Evolutionary conservation across 2,329 filamentous ascomycete genomes (phyloP).

Genomic region (Plenodomus biglobosus): DNA sequence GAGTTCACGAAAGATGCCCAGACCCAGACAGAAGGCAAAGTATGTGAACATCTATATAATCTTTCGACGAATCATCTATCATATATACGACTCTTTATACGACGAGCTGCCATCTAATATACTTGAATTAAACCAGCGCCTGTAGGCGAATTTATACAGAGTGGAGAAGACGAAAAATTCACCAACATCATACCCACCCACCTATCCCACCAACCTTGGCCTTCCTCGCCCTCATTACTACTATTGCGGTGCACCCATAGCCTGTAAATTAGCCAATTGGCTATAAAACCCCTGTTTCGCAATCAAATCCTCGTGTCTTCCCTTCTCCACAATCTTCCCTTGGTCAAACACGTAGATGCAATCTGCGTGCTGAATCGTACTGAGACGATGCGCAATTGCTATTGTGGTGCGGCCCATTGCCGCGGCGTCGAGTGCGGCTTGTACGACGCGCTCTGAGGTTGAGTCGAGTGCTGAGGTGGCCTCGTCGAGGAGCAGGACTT

Average conservation of each 20-base stretch:
- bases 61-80: no score
- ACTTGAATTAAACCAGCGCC: background rate
- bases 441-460: constrained; percentile 69
- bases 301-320: constrained; percentile 68
- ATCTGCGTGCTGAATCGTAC: constrained; percentile 92
- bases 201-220: no score
- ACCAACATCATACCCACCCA: background rate
- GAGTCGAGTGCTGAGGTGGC: constrained; percentile 44
- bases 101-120: no score
- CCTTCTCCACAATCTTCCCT: constrained; percentile 80
- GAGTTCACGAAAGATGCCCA: no score
- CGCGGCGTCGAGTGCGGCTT: constrained; percentile 77
- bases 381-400: constrained; percentile 87
- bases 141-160: background rate
- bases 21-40: no score
- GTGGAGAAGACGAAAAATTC: background rate
- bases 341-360: constrained; percentile 96
- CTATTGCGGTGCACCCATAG: constrained; percentile 40
- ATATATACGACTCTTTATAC: no score
- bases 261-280: constrained; percentile 40
- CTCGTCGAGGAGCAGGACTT: constrained; percentile 63
- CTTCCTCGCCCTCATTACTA: no score
- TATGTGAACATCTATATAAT: no score
- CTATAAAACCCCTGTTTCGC: constrained; percentile 46
- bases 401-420: constrained; percentile 89